Base-by-base conservation (phyloP, 2,329 filamentous ascomycete species). In the Shiraia bambusicola region DNA sequence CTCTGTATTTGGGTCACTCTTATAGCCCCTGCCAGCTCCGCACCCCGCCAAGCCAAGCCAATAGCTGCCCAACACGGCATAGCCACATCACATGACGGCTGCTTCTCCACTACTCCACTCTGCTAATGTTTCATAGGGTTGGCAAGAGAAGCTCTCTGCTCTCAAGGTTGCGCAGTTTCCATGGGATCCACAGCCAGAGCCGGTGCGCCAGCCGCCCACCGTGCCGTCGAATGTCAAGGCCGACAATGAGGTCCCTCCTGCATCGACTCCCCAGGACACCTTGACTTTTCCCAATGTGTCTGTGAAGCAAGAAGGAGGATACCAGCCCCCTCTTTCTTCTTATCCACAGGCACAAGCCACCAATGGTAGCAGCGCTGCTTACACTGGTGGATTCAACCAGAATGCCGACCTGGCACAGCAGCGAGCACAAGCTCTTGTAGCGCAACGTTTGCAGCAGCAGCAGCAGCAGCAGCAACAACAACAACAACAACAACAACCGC, bases 91-190 rank as follows among this genome's bases (percentile, higher is more conserved):
- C 58, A 58, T 69, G 65, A 68, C 52, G 28, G 36, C 49, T 45
- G 44, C 38, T 41, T 54, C 28, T 32, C 30, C 38, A 31, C 25
- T 29, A 31, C 37, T 32, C 38, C 38, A 30, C 30, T 14, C 15
- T 42, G 42, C 52, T 55, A 44, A 58, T 62, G 59, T 37, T 14
- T 34, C 26, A 19, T 38, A 97, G 91, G 88, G 85, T 73, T 98
- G 93, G 93, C 91, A 97, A 76, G 79, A 84, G 59, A 96, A 94
- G 71, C 79, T 98, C 26, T 87, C 91, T 1, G 82, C 83, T 56
- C 83, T 94, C 53, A 83, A 86, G 54, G 86, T 97, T 48, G 93
- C 93, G 45, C 76, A 81, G 42, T 96, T 97, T 67, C 92, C 93
- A 9, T 98, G 93, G 93, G 93, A 98, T 65, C 92, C 93, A 30